Conservation (phyloP, 2,329 filamentous ascomycete species). For the Alternaria sp. region DNA sequence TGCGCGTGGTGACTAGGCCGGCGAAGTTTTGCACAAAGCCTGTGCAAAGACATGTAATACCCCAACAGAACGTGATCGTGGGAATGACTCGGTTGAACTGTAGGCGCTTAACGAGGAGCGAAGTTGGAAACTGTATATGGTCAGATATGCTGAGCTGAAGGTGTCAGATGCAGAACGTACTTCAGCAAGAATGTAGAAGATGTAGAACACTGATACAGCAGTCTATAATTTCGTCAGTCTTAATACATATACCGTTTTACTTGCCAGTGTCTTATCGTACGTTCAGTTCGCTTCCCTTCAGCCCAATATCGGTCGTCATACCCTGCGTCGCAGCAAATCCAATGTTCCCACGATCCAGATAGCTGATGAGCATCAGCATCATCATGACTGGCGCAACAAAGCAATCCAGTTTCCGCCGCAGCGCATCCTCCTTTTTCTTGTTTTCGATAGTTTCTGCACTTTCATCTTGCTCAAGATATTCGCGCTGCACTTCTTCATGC, state of each 20-base stretch:
- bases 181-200: slow-evolving; percentile 48
- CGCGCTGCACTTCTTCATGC: slow-evolving; percentile 22
- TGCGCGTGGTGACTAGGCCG: slow-evolving; percentile 30
- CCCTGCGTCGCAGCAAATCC: slow-evolving; percentile 47
- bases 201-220: slow-evolving; percentile 47
- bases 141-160: not conserved
- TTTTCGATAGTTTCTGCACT: slow-evolving; percentile 17
- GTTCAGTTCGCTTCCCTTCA: slow-evolving; percentile 39
- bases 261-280: slow-evolving; percentile 13
- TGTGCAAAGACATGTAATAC: slow-evolving; percentile 52
- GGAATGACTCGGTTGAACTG: slow-evolving; percentile 47
- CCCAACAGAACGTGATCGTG: slow-evolving; percentile 62
- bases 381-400: slow-evolving; percentile 49
- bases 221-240: slow-evolving; percentile 25
- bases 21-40: slow-evolving; percentile 33
- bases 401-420: slow-evolving; percentile 44
- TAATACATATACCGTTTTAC: not conserved
- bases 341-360: slow-evolving; percentile 48
- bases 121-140: slow-evolving; percentile 38
- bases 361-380: slow-evolving; percentile 46
- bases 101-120: slow-evolving; percentile 43
- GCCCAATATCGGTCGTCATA: slow-evolving; percentile 40
- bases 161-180: slow-evolving; percentile 7
- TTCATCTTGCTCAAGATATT: slow-evolving; percentile 35
- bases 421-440: slow-evolving; percentile 35